phyloP scores from a whole-genome alignment of 306 rosid genomes.

The Fragaria nilgerrensis region DNA sequence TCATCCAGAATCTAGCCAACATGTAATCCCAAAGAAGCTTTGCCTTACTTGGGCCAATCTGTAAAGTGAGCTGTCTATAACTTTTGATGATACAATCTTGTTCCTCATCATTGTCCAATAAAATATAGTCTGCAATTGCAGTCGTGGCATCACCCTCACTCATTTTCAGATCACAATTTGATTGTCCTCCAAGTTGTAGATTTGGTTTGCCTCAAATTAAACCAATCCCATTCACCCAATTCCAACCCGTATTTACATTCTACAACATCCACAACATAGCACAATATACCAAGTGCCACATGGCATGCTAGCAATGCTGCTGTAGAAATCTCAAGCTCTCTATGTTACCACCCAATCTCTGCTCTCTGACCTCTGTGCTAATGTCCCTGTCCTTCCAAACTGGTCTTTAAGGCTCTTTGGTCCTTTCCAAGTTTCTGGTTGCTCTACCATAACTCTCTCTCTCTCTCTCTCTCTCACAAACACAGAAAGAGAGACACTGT shows the following conservation, averaged over 20 bases:
- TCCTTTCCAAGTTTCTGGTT: neutral
- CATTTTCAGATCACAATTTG: conserved; percentile 25
- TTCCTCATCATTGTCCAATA: conserved; percentile 33
- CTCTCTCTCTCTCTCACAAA: neutral
- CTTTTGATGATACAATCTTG: conserved; percentile 7
- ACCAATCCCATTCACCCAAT: conserved; percentile 1
- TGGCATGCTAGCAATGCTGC: conserved; percentile 10
- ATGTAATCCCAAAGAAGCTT: neutral
- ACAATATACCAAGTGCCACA: conserved; percentile 31
- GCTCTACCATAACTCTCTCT: conserved; percentile 5
- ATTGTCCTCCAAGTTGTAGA: conserved; percentile 21
- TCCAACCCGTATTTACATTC: neutral
- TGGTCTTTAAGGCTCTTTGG: conserved; percentile 6
- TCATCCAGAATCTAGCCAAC: conserved; percentile 4
- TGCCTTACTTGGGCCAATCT: conserved; percentile 10
- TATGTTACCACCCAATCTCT: conserved; percentile 14
- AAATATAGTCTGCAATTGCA: conserved; percentile 11
- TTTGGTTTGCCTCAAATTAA: conserved; percentile 13
- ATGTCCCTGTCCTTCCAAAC: conserved; percentile 9
- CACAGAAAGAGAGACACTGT: neutral
- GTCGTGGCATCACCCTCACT: conserved; percentile 27
- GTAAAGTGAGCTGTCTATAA: conserved; percentile 22
- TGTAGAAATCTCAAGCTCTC: neutral
- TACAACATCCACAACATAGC: neutral
- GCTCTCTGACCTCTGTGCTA: conserved; percentile 16